A percentile compares a stretch with the other conserved stretches of the same genome.
Evolutionary conservation across 495 filamentous ascomycete genomes (phyloP).

Genomic region (Penicillium paradoxum): DNA sequence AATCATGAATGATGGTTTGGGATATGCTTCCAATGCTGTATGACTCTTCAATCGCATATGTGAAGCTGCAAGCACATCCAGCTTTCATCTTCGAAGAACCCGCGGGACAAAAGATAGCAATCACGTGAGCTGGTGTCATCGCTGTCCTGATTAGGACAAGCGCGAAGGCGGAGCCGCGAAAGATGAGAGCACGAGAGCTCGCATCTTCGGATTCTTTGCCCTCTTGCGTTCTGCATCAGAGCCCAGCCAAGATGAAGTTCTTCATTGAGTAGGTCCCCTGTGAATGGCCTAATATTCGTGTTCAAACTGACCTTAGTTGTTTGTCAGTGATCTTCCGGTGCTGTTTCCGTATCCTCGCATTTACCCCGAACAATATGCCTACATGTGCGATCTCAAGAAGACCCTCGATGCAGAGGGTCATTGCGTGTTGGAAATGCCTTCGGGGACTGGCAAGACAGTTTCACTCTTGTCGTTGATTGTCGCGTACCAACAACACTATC

Average conservation of each 20-base stretch:
- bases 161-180: slow-evolving; percentile 4
- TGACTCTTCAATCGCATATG: slow-evolving; percentile 6
- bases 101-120: slow-evolving; percentile 3
- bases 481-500: slow-evolving; percentile 88
- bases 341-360: slow-evolving; percentile 97
- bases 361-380: slow-evolving; percentile 98
- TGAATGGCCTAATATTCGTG: background rate
- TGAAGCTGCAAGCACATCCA: slow-evolving; percentile 23
- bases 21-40: background rate
- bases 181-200: slow-evolving; percentile 4
- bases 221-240: slow-evolving; percentile 19
- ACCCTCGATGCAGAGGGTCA: slow-evolving; percentile 93
- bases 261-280: slow-evolving; percentile 67
- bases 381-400: slow-evolving; percentile 98
- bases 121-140: slow-evolving; percentile 43
- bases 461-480: slow-evolving; percentile 93
- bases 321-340: slow-evolving; percentile 74
- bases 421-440: slow-evolving; percentile 99
- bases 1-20: background rate
- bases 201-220: slow-evolving; percentile 6
- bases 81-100: slow-evolving; percentile 16
- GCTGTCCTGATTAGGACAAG: slow-evolving; percentile 36
- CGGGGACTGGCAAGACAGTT: slow-evolving; percentile 97
- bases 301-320: slow-evolving; percentile 2
- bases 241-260: slow-evolving; percentile 77